These are phyloP conservation scores for Penicillium sp. DNA, from an alignment of 2,329 filamentous ascomycete species.

Conservation along the genomic window DNA sequence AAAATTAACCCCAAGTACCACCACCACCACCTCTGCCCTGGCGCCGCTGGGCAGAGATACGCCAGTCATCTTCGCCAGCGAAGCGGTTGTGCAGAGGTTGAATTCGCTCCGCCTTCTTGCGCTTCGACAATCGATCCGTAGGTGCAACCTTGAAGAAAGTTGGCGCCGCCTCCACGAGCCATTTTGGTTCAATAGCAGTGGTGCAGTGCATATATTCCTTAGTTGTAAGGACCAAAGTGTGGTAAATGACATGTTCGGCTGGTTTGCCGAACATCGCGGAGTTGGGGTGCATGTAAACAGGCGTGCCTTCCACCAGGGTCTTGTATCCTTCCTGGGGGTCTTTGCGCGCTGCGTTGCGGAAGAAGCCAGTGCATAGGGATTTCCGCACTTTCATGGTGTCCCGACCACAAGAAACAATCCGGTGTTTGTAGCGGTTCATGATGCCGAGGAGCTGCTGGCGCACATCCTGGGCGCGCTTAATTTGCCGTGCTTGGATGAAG, in stretches of 20 bases:
- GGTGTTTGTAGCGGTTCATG: constrained; percentile 86
- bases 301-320: constrained; percentile 91
- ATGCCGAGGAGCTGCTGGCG: constrained; percentile 89
- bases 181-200: constrained; percentile 89
- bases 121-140: constrained; percentile 80
- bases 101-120: constrained; percentile 91
- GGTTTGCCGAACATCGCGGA: constrained; percentile 93
- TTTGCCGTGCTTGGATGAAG: constrained; percentile 88
- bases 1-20: constrained; percentile 74
- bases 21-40: constrained; percentile 82
- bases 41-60: constrained; percentile 81
- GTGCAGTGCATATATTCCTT: constrained; percentile 99
- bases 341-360: constrained; percentile 91
- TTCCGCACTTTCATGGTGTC: constrained; percentile 85
- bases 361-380: constrained; percentile 89
- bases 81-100: constrained; percentile 94
- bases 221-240: constrained; percentile 55
- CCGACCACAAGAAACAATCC: constrained; percentile 78
- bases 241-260: constrained; percentile 93
- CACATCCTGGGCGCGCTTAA: constrained; percentile 87
- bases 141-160: constrained; percentile 98
- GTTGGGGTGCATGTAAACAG: constrained; percentile 89
- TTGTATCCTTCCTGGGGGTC: constrained; percentile 97
- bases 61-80: constrained; percentile 90
- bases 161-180: constrained; percentile 92